phyloP scores from a whole-genome alignment of 331 rosid species.

The Phaseolus coccineus region DNA sequence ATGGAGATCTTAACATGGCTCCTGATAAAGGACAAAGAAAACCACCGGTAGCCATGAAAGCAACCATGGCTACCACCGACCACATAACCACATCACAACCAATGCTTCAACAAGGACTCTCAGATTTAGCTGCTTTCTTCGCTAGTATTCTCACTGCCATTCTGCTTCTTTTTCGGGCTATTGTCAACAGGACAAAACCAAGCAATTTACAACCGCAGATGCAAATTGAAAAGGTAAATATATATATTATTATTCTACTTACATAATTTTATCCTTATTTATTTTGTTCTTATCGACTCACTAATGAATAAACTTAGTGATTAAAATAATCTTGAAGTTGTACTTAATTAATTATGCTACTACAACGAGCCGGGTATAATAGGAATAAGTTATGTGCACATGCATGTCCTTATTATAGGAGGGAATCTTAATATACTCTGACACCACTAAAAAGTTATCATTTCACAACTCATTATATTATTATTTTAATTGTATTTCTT shows the following conservation, averaged over 20 bases:
- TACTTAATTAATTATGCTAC: no score
- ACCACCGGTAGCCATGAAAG: slow-evolving; percentile 33
- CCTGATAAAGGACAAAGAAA: slow-evolving; percentile 40
- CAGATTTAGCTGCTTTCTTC: slow-evolving; percentile 40
- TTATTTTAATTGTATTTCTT: no score
- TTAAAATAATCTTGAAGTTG: not conserved
- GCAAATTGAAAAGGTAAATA: slow-evolving; percentile 75
- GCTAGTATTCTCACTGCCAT: slow-evolving; percentile 38
- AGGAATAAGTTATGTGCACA: not conserved
- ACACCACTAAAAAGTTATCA: no score
- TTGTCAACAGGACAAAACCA: slow-evolving; percentile 36
- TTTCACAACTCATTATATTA: no score
- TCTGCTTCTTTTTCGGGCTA: slow-evolving; percentile 30
- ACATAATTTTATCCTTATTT: not conserved
- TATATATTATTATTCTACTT: not conserved
- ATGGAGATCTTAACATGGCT: slow-evolving; percentile 35
- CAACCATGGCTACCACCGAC: slow-evolving; percentile 29
- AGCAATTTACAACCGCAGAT: slow-evolving; percentile 52
- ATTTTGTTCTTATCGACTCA: not conserved
- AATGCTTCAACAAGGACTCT: slow-evolving; percentile 20
- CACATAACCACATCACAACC: slow-evolving; percentile 36
- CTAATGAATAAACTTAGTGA: not conserved
- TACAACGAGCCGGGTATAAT: no score
- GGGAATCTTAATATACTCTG: not conserved
- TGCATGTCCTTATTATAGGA: not conserved